Base-by-base conservation (phyloP, 1,284 basidiomycete species). In the Leccinum subspadiceum region DNA sequence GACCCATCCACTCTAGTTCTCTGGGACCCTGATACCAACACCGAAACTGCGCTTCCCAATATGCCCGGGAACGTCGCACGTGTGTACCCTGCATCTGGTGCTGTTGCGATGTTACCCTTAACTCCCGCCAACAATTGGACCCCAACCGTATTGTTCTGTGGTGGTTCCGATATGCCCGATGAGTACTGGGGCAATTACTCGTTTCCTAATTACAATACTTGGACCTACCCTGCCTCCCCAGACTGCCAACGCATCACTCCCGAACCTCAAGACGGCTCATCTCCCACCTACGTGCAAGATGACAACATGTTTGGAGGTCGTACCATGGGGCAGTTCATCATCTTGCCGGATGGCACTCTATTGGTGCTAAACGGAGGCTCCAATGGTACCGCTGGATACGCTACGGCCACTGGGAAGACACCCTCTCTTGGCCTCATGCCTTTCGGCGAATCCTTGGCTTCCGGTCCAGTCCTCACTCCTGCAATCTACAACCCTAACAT, bases 81-180 rank as follows among this genome's bases (percentile, higher is more conserved):
- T 59, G 93, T 96, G 33, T 98, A 98, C 78, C 96, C 96, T 44
- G 95, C 92, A 0, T 96, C 94, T 1, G 95, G 89, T 58, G 95
- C 91, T 8, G 86, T 85, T 1, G 92, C 90, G 56, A 94, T 98
- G 93, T 78, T 96, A 5, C 95, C 96, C 1, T 79, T 98, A 44
- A 95, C 92, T 0, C 92, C 93, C 4, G 87, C 82, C 58, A 96
- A 97, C 81, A 89, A 93, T 76, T 98, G 91, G 78, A 85, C 81
- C 0, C 90, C 90, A 1, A 93, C 93, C 0, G 75, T 97, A 62
- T 71, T 96, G 55, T 96, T 96, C 79, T 97, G 94, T 68, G 94
- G 94, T 65, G 94, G 94, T 35, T 84, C 84, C 15, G 81, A 90
- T 74, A 86, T 95, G 78, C 79, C 86, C 29, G 84, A 87, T 52